Evolutionary conservation across 257 asterid genomes (phyloP), one percentile per base, ranked within the genome.

Genomic region (Primulina huaijiensis): DNA sequence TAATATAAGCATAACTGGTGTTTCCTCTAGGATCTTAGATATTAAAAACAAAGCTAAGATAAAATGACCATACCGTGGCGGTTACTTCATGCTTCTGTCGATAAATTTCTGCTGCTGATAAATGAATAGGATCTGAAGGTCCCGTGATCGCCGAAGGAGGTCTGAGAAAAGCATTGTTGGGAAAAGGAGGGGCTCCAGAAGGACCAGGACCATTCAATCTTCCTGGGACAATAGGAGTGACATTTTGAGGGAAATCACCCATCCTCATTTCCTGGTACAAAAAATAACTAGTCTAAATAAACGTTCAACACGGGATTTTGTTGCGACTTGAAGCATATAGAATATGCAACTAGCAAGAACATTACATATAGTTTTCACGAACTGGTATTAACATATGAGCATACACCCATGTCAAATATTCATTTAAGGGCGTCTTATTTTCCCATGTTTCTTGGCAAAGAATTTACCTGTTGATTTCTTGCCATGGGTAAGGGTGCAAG

Each of bases 31-130:
- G 20, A 17, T 60, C 20, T n/a, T 21, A 30, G 57, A 61, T 8
- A 56, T 40, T 19, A 12, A 60, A 59, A 69, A n/a, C 29, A 61
- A 69, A 64, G 70, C 34, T 50, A 21, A 60, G 6, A 7, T 68
- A 56, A n/a, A 40, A 59, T 69, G 35, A 76, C 79, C 99, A 68
- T 66, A 94, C 97, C 88, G 95, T 87, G 65, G 95, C 96, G n/a
- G 95, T 71, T 68, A 94, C 96, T 89, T 94, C 99, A 56, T 94
- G 97, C 81, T 87, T 86, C 76, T 86, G 84, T 16, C 97, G 86
- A 77, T 91, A 93, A 74, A 80, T 72, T 16, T 94, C 97, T 50
- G 80, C 88, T 31, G 95, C 81, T 29, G 97, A 88, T 55, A 80
- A 82, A 77, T 82, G 85, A 64, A 56, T 76, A 73, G 88, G 78